Evolutionary conservation across 176 grass and related monocot genomes (phyloP), one percentile per base, ranked within the genome.

Genomic region (Urochloa ruziziensis): DNA sequence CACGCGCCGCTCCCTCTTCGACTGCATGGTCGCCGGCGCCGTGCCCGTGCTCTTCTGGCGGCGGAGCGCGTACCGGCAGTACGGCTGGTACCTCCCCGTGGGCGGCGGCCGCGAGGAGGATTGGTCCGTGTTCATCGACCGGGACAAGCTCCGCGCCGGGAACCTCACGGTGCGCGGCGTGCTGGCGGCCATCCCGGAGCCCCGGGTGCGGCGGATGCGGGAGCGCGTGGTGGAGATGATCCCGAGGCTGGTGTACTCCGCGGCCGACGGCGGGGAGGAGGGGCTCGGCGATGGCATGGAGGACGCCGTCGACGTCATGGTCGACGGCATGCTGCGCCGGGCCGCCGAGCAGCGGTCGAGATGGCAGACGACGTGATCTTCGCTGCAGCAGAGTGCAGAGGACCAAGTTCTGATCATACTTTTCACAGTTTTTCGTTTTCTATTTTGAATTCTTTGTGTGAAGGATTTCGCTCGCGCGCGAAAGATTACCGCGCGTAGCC

Each of bases 111-210:
- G 57, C 8, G 86, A 92, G 54, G 70, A 48, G 6, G 89, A 93
- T 16, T 98, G 95, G 95, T 98, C 95, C 18, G 91, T 98, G 74
- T 98, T 98, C 79, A 95, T 98, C 67, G 89, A 95, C 68, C 88
- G 89, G 44, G 53, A 85, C 54, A 80, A 84, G 69, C 89, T 94
- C 69, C 83, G 90, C 68, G 77, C 74, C n/a, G 88, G 95, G 24
- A 91, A 79, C 42, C 61, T 91, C 52, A 91, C 84, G 44, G 51
- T 98, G 30, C 91, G 91, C 73, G 86, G 85, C 71, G 84, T 88
- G 16, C 84, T 98, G 36, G 86, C 90, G 44, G 89, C 70, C 37
- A 95, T 98, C 43, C 88, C 88, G 10, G 88, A 88, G 60, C 62
- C 84, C 53, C 88, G 62, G 74, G 83, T 83, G 60, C 85, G 71